Base-by-base conservation (phyloP, 2,329 filamentous ascomycete genomes). In the Salinomyces thailandicus region DNA sequence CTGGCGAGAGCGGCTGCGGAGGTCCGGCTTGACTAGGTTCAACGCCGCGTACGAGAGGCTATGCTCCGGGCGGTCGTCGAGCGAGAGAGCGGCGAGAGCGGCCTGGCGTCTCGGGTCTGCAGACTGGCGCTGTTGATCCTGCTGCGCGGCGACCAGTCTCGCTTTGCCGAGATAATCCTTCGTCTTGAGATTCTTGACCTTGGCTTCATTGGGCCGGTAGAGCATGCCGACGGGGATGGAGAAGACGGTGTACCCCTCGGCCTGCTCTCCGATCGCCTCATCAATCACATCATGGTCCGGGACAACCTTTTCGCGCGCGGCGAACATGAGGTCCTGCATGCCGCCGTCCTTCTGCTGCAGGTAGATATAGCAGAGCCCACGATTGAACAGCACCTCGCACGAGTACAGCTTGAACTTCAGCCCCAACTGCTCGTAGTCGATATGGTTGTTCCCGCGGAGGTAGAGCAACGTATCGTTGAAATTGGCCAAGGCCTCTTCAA, bases 381-480 rank as follows among this genome's bases (percentile, higher is more conserved):
- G 79, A 61, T 98, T 98, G 70, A 98, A 98, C 17, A 98, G 71
- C 2, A 95, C 89, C 56, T 98, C 91, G 64, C 91, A 98, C 1
- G 91, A 95, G 62, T 89, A 96, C 8, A 98, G 69, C 61, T 93
- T 94, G 69, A 96, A 98, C 41, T 93, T 81, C 30, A 98, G 73
- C 14, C 91, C 91, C 33, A 98, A 64, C 61, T 98, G 91, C 42
- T 93, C 85, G 61, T 98, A 98, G 62, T 98, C 87, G 62, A 98
- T 98, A 65, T 91, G 85, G 38, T 85, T 87, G 67, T 98, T 96
- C 44, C 91, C 91, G 54, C 91, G 77, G 31, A 98, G 73, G 62
- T 96, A 96, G 28, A 95, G 68, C 27, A 98, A 70, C 0, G 91
- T 95, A 57, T 98, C 91, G 67, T 98, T 98, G 72, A 98, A 98